Evolutionary conservation across 768 basidiomycete genomes (phyloP), one percentile per base, ranked within the genome.

Genomic region (Hirschioporus abietinus): DNA sequence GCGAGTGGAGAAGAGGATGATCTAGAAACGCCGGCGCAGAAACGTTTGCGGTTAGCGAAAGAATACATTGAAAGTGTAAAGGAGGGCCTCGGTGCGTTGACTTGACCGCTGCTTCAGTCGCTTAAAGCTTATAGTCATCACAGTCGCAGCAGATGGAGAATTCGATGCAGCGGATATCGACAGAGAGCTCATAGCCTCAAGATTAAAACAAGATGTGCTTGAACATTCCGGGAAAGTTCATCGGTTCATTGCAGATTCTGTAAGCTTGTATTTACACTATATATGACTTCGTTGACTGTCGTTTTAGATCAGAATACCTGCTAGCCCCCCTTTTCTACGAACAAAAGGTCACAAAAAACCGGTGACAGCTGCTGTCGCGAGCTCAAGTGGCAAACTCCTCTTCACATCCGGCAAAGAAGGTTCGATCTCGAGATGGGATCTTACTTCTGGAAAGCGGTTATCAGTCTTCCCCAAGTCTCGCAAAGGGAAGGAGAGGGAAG

Each of bases 141-240:
- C 42, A 52, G 42, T 27, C 63, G 25, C 68, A 86, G 93, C 88
- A 67, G 95, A 95, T 26, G 93, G 91, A 35, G 95, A 95, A 68
- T 95, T 88, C 69, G 96, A 99, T 74, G 97, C 97, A 5, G 95
- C 93, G 1, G 96, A 98, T 71, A 88, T 99, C 27, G 97, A 99
- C 81, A 86, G 87, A 71, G 96, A 98, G 70, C 82, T 98, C 68
- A 92, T 99, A 68, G 92, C 92, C 59, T 84, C 95, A 23, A 82
- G 97, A 65, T 81, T 99, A 69, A 93, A 95, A 75, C 88, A 95
- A 75, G 96, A 98, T 78, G 95, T 96, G 6, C 76, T 95, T 61
- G 90, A 95, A 70, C 88, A 96, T 72, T 88, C 93, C 5, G 95
- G 95, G 63, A 95, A 91, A 76, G 81, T 95, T 8, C 91, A 95